Conservation (phyloP, 148 eudicot species). For the Tetragonia tetragonoides region DNA sequence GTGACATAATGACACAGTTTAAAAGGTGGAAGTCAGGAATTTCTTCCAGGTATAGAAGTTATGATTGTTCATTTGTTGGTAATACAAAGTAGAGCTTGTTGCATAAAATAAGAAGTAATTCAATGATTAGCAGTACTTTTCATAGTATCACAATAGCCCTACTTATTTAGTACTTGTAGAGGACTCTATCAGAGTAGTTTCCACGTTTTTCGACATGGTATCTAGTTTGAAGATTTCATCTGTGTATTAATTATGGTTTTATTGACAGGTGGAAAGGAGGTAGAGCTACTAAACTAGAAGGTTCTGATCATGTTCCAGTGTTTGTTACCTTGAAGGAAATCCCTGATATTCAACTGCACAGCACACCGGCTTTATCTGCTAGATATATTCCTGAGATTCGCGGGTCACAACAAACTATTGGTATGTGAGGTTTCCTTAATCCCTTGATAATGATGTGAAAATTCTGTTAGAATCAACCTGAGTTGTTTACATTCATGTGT, state of each 20-base stretch:
- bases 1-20: slow-evolving; percentile 81
- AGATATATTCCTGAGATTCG: slow-evolving; percentile 91
- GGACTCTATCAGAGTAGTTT: background rate
- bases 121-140: background rate
- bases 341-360: slow-evolving; percentile 52
- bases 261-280: slow-evolving; percentile 76
- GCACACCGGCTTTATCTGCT: slow-evolving; percentile 79
- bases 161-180: background rate
- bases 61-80: background rate
- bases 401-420: slow-evolving; percentile 90
- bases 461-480: background rate
- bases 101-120: background rate
- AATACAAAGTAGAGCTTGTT: background rate
- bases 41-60: slow-evolving; percentile 55
- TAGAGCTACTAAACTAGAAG: slow-evolving; percentile 72
- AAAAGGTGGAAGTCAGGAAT: slow-evolving; percentile 82
- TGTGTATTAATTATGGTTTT: background rate
- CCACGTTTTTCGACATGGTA: background rate
- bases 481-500: background rate
- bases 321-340: slow-evolving; percentile 53
- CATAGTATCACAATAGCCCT: background rate
- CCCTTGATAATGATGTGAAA: background rate
- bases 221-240: background rate
- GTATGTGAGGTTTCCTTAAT: slow-evolving; percentile 29
- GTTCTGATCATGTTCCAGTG: slow-evolving; percentile 98